A percentile compares a stretch with the other conserved stretches of the same genome.
These are phyloP conservation scores for Microbotryum violaceum DNA, from an alignment of 1,284 basidiomycete genomes.

Conservation along the genomic window DNA sequence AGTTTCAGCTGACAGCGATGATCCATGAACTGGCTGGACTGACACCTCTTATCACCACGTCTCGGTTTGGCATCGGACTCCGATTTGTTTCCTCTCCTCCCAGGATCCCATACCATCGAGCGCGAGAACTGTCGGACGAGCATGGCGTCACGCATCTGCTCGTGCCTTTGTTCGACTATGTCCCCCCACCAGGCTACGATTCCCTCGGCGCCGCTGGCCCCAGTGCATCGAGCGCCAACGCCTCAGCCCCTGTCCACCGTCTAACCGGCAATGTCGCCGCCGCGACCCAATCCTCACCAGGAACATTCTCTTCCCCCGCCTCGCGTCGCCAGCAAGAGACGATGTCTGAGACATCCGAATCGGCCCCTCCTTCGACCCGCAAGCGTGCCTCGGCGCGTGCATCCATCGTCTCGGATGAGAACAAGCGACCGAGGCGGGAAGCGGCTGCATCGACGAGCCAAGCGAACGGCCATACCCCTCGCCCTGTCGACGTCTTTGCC, in stretches of 20 bases:
- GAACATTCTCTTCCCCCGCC: too few relatives aligned
- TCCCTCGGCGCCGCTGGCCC: conserved; percentile 6
- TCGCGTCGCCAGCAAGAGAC: too few relatives aligned
- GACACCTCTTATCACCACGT: neutral
- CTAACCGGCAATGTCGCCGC: neutral
- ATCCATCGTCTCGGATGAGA: too few relatives aligned
- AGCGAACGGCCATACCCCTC: neutral
- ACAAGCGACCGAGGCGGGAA: neutral
- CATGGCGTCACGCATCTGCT: conserved; percentile 79
- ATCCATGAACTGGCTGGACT: conserved; percentile 22
- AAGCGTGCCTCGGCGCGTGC: too few relatives aligned
- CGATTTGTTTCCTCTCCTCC: neutral
- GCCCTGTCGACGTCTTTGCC: conserved; percentile 1
- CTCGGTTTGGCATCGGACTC: too few relatives aligned
- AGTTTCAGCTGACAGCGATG: conserved; percentile 32
- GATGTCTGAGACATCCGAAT: too few relatives aligned
- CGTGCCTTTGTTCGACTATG: conserved; percentile 82
- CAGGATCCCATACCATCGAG: conserved; percentile 88
- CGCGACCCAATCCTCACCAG: too few relatives aligned
- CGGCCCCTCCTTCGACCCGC: too few relatives aligned
- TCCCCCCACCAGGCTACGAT: conserved; percentile 48
- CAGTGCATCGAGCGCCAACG: conserved; percentile 9
- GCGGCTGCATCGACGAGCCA: neutral
- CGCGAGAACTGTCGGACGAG: conserved; percentile 78
- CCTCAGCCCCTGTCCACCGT: conserved; percentile 8